These are phyloP conservation scores for Sequoia sempervirens DNA, from an alignment of 75 land plant genomes.

Conservation along the genomic window DNA sequence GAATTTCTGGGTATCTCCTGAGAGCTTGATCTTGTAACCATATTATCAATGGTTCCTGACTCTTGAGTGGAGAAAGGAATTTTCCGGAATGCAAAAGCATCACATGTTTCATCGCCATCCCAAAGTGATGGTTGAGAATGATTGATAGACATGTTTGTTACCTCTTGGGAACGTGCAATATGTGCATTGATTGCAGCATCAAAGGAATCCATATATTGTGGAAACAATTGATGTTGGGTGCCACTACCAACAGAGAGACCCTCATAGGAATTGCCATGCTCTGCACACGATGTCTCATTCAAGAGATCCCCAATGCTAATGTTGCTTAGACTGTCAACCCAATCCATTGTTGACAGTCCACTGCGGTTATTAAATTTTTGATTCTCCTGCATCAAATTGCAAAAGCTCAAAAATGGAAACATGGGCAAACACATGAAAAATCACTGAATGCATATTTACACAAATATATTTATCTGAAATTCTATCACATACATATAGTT, in stretches of 20 bases:
- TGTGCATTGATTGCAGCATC: slow-evolving; percentile 88
- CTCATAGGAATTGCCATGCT: slow-evolving; percentile 15
- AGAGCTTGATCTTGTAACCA: slow-evolving; percentile 7
- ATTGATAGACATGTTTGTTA: slow-evolving; percentile 13
- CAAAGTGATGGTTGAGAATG: slow-evolving; percentile 47
- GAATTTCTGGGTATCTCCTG: slow-evolving; percentile 9
- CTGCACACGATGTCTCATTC: slow-evolving; percentile 38
- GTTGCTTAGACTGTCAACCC: slow-evolving; percentile 79
- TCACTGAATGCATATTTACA: not conserved
- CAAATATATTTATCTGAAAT: not conserved
- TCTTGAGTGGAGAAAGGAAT: slow-evolving; percentile 12
- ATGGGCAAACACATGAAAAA: not conserved
- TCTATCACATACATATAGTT: not conserved
- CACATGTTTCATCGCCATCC: slow-evolving; percentile 84
- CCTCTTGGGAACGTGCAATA: slow-evolving; percentile 25
- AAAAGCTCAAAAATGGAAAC: not conserved
- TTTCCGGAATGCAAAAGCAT: slow-evolving; percentile 72
- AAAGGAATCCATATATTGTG: slow-evolving; percentile 66
- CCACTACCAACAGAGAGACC: slow-evolving; percentile 16
- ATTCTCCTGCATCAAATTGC: slow-evolving; percentile 15
- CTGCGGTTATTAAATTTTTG: slow-evolving; percentile 8
- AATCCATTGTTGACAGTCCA: slow-evolving; percentile 44
- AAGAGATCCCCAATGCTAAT: slow-evolving; percentile 69
- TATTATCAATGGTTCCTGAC: not conserved
- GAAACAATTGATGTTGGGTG: slow-evolving; percentile 27